Percentiles rank a stretch among this genome's conserved stretches.
phyloP scores from a whole-genome alignment of 805 yeast species.

The Cyberlindnera samutprakarnensis region DNA sequence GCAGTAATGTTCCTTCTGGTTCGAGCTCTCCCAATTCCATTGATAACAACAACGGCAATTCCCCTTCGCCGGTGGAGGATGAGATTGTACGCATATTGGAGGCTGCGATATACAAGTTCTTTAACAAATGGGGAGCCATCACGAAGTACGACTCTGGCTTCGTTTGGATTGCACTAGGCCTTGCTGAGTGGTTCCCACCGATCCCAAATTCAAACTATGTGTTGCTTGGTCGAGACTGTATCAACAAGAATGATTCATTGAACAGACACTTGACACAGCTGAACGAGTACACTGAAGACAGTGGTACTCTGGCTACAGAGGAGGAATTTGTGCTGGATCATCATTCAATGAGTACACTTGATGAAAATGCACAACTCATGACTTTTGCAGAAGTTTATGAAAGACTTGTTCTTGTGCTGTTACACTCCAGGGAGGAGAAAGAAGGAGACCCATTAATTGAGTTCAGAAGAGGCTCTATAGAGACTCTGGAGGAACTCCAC shows the following conservation, averaged over 20 bases:
- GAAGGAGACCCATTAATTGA: constrained; percentile 1
- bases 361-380: constrained; percentile 22
- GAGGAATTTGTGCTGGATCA: constrained; percentile 20
- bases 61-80: constrained; percentile 32
- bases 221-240: constrained; percentile 17
- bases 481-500: constrained; percentile 5
- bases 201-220: constrained; percentile 19
- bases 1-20: too few species aligned
- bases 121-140: constrained; percentile 70
- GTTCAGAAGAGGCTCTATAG: constrained; percentile 8
- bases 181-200: constrained; percentile 85
- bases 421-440: constrained; percentile 37
- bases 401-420: constrained; percentile 62
- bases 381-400: constrained; percentile 66
- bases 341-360: constrained; percentile 15
- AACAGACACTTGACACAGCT: constrained; percentile 19
- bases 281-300: constrained; percentile 15
- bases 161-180: constrained; percentile 80
- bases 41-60: neutral
- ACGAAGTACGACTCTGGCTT: constrained; percentile 76
- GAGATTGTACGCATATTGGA: constrained; percentile 51
- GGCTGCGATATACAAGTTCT: constrained; percentile 53
- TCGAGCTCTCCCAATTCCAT: too few species aligned
- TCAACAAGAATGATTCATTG: constrained; percentile 11
- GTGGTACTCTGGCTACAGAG: neutral